A percentile compares a stretch with the other conserved stretches of the same genome.
Evolutionary conservation across 768 basidiomycete genomes (phyloP).

Genomic region (Podaxis rugospora): DNA sequence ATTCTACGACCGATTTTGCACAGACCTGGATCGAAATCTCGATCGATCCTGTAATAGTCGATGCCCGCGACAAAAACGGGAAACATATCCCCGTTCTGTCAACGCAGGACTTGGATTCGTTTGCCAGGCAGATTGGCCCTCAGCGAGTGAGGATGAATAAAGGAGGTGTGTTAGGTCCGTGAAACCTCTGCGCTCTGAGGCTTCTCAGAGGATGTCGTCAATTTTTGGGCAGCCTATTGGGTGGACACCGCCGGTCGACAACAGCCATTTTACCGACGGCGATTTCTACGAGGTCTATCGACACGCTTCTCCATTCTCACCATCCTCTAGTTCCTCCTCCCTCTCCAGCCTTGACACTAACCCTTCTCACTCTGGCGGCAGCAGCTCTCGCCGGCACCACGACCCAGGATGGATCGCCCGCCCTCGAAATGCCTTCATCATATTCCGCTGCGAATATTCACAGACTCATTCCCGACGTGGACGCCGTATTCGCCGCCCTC

Average conservation of each 20-base stretch:
- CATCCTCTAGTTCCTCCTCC: conserved; percentile 9
- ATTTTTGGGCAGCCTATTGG: conserved; percentile 15
- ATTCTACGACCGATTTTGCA: background rate
- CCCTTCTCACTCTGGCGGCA: conserved; percentile 13
- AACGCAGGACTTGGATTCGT: too few relatives aligned
- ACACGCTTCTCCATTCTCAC: conserved; percentile 8
- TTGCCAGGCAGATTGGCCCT: too few relatives aligned
- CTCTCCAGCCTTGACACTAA: conserved; percentile 14
- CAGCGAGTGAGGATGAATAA: background rate
- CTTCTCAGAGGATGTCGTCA: background rate
- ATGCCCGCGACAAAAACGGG: background rate
- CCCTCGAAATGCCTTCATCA: conserved; percentile 68
- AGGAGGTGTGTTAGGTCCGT: background rate
- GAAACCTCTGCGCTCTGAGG: background rate
- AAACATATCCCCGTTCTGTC: background rate
- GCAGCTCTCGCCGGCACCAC: conserved; percentile 31
- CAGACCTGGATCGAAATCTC: background rate
- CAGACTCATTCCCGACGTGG: conserved; percentile 37
- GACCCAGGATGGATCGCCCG: conserved; percentile 62
- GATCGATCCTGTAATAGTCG: background rate
- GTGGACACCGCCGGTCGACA: conserved; percentile 27
- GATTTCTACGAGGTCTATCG: conserved; percentile 16
- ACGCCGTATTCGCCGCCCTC: conserved; percentile 29
- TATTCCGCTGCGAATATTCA: conserved; percentile 67
- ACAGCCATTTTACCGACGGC: conserved; percentile 20